Evolutionary conservation across 805 yeast species (phyloP).

Genomic region (Pichia cabralensis): DNA sequence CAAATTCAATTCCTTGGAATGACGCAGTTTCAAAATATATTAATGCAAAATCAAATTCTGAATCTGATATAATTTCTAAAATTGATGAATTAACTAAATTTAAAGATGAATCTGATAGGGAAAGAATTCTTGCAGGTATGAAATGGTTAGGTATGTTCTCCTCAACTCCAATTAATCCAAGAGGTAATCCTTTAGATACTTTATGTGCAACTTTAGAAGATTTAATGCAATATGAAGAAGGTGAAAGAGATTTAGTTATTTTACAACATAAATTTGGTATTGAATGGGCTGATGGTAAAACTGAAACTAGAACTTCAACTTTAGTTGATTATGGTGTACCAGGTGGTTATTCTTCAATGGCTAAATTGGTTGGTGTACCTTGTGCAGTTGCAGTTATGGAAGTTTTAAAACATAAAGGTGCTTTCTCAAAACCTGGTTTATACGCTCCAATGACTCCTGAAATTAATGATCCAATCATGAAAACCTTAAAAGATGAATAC

Average conservation of each 20-base stretch:
- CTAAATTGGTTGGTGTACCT: conserved; percentile 96
- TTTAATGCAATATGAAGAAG: conserved; percentile 90
- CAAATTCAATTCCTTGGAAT: conserved; percentile 65
- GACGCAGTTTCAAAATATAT: conserved; percentile 70
- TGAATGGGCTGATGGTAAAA: conserved; percentile 88
- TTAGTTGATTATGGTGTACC: conserved; percentile 88
- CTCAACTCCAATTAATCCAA: conserved; percentile 65
- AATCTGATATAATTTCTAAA: conserved; percentile 64
- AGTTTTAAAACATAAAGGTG: conserved; percentile 60
- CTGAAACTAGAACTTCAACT: conserved; percentile 91
- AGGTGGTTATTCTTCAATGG: conserved; percentile 96
- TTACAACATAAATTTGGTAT: conserved; percentile 97
- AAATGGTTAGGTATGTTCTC: conserved; percentile 92
- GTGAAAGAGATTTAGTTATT: conserved; percentile 91
- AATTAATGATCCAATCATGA: conserved; percentile 83
- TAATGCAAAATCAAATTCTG: conserved; percentile 61
- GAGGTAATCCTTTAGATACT: conserved; percentile 92
- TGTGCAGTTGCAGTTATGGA: conserved; percentile 91
- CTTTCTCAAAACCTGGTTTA: conserved; percentile 68
- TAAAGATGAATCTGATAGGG: conserved; percentile 73
- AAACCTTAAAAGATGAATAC: conserved; percentile 82
- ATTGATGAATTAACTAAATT: conserved; percentile 72
- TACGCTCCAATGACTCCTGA: conserved; percentile 90
- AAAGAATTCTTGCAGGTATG: conserved; percentile 79
- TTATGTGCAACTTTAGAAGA: conserved; percentile 93